Evolutionary conservation across 768 basidiomycete species (phyloP).

Genomic region (Xanthoconium purpureum): DNA sequence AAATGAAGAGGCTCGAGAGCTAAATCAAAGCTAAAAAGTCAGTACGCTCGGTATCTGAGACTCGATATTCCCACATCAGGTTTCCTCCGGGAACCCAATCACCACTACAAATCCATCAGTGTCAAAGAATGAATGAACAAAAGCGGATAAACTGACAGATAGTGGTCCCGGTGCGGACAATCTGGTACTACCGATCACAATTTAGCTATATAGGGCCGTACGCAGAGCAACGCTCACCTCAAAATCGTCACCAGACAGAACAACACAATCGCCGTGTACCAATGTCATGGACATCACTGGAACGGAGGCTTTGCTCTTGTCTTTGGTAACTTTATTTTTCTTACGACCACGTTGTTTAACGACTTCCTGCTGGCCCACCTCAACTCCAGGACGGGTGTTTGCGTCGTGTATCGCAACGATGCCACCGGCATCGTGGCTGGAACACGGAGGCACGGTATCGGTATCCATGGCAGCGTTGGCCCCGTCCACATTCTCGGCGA

Average conservation of each 20-base stretch:
- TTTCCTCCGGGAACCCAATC: conserved; percentile 21
- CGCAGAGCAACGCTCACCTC: conserved; percentile 33
- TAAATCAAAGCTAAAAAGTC: neutral
- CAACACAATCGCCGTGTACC: conserved; percentile 38
- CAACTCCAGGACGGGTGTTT: neutral
- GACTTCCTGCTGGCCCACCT: neutral
- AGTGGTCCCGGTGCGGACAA: conserved; percentile 30
- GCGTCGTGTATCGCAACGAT: neutral
- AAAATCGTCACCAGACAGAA: conserved; percentile 39
- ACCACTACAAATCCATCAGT: conserved; percentile 25
- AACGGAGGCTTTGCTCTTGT: conserved; percentile 14
- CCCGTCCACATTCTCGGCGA: conserved; percentile 1
- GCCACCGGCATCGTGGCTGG: neutral
- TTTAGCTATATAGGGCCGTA: neutral
- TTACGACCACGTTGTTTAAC: conserved; percentile 3
- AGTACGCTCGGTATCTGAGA: neutral
- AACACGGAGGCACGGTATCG: neutral
- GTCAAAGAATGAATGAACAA: neutral
- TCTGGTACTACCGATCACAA: conserved; percentile 20
- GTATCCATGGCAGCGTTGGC: conserved; percentile 8
- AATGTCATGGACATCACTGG: conserved; percentile 32
- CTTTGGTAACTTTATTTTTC: conserved; percentile 18
- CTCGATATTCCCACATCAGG: neutral
- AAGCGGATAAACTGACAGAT: conserved; percentile 24
- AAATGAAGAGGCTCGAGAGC: neutral